Evolutionary conservation across 805 yeast genomes (phyloP).

Genomic region (Wickerhamomyces ciferrii): DNA sequence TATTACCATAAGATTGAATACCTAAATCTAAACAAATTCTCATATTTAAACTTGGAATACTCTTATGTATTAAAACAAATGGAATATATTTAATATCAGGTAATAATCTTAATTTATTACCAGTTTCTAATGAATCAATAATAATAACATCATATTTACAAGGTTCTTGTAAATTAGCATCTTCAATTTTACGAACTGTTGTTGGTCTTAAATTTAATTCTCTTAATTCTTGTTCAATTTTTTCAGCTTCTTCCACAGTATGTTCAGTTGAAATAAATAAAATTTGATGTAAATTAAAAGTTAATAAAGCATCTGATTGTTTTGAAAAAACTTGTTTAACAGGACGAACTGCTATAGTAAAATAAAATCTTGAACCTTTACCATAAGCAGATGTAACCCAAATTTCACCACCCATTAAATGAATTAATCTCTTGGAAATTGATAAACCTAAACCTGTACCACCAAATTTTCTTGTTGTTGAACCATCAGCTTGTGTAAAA

Average conservation of each 20-base stretch:
- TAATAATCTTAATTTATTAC: constrained; percentile 58
- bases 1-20: constrained; percentile 82
- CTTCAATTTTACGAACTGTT: constrained; percentile 49
- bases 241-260: constrained; percentile 40
- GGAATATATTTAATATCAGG: constrained; percentile 85
- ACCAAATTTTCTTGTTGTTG: constrained; percentile 88
- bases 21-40: constrained; percentile 81
- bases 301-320: constrained; percentile 63
- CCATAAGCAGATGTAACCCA: constrained; percentile 86
- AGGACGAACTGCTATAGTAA: constrained; percentile 75
- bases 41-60: constrained; percentile 73
- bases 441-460: constrained; percentile 90
- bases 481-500: constrained; percentile 91
- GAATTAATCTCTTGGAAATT: constrained; percentile 81
- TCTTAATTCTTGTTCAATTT: constrained; percentile 44
- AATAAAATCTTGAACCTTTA: constrained; percentile 76
- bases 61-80: constrained; percentile 69
- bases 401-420: constrained; percentile 89
- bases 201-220: constrained; percentile 59
- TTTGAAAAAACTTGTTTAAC: constrained; percentile 54
- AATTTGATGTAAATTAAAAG: constrained; percentile 67
- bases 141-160: constrained; percentile 74
- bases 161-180: constrained; percentile 46
- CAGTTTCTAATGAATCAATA: constrained; percentile 75
- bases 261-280: constrained; percentile 67